Evolutionary conservation across 176 grass and related monocot genomes (phyloP), one percentile per base, ranked within the genome.

Genomic region (Avena atlantica): DNA sequence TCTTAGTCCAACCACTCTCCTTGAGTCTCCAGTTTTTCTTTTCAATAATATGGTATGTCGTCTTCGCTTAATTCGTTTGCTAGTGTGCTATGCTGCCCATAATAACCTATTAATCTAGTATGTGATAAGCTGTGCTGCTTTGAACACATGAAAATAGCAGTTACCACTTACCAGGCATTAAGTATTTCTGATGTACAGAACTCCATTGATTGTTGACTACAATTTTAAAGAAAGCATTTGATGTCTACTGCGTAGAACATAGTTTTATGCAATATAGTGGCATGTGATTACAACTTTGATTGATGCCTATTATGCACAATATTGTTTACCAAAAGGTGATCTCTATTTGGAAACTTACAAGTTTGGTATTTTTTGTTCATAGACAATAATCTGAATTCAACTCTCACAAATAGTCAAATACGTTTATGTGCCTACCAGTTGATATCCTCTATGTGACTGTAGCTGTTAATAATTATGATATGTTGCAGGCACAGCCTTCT

Each of bases 1-100:
- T 75, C 89, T 99, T 53, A 99, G 97, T 81, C 97, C 97, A 65
- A 95, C 92, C 49, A 81, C 86, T 48, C 86, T 97, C 61, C 85
- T 99, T 25, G 97, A 99, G 40, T 99, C 97, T 34, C 97, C 97
- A 10, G 92, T 97, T 82, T 92, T 99, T 70, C 94, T 99, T 78
- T 91, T 89, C 85, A 94, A 99, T 74, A 62, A 80, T 69, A 63
- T 88, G 94, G 97, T 99, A 97, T 70, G 83, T 8, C 50, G 73
- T 88, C 20, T 86, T 79, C 88, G 72, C 52, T 62, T 78, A 74
- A 44, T 74, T 67, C 14, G 74, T 78, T 85, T 85, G 12, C 65
- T 85, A 80, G 69, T 58, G 36, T 58, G 37, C 10, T 85, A 55
- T 42, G 49, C 15, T 60, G 29, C 40, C 21, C 24, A 57, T 34